A percentile compares a stretch with the other conserved stretches of the same genome.
phyloP scores from a whole-genome alignment of 2,329 filamentous ascomycete genomes.

The Coniochaeta sp. region DNA sequence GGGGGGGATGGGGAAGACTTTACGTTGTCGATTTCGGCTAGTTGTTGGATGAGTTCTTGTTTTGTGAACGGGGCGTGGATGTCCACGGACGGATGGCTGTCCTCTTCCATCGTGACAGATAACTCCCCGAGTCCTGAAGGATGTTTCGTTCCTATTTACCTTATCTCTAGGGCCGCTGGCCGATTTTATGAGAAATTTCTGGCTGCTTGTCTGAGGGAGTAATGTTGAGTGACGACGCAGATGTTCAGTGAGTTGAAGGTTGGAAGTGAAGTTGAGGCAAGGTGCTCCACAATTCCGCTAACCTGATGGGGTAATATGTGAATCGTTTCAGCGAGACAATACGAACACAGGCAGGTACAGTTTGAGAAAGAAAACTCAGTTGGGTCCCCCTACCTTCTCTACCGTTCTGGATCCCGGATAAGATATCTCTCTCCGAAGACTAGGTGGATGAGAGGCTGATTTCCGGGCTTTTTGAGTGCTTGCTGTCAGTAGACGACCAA shows the following conservation, averaged over 20 bases:
- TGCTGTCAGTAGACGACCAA: no score
- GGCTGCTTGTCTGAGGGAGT: neutral
- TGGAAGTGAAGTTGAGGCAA: neutral
- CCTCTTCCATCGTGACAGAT: neutral
- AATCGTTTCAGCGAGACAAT: neutral
- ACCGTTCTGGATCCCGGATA: no score
- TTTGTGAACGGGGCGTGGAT: conserved; percentile 55
- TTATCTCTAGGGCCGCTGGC: no score
- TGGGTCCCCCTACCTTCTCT: neutral
- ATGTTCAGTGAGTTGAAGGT: neutral
- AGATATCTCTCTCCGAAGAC: no score
- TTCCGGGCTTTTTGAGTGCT: no score
- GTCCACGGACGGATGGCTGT: conserved; percentile 4
- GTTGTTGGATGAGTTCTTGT: conserved; percentile 71
- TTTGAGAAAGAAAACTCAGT: neutral
- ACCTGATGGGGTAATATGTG: neutral
- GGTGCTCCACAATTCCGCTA: neutral
- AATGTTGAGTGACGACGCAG: neutral
- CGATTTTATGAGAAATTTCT: neutral
- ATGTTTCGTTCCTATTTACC: no score
- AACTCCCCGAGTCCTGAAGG: neutral
- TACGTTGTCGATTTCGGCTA: conserved; percentile 71
- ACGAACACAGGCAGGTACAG: neutral
- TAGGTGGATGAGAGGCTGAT: no score
- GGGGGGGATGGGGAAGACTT: neutral